phyloP scores from a whole-genome alignment of 2,329 filamentous ascomycete species.

The Colletotrichum falcatum region DNA sequence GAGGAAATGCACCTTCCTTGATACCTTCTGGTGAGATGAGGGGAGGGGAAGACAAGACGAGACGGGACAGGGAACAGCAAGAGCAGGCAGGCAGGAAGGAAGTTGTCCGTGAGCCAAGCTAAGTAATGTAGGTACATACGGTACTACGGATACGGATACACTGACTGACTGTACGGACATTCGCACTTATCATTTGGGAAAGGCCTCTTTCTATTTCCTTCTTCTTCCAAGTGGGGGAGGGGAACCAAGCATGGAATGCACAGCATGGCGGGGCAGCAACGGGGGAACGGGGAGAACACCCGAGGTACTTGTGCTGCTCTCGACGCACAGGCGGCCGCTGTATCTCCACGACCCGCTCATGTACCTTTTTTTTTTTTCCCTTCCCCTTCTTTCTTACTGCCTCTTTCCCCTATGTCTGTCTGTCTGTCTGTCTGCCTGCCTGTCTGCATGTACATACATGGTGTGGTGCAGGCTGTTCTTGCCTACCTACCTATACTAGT shows the following conservation, averaged over 20 bases:
- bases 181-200: background rate
- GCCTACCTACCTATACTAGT: background rate
- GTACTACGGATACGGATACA: no score
- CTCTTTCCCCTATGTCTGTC: background rate
- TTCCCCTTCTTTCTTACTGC: no score
- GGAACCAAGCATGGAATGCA: background rate
- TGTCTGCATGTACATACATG: background rate
- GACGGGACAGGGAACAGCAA: background rate
- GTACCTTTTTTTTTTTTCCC: constrained; percentile 9
- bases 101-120: background rate
- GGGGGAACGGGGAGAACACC: background rate
- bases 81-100: background rate
- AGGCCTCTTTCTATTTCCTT: background rate
- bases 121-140: no score
- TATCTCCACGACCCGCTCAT: constrained; percentile 14
- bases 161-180: no score
- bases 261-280: background rate
- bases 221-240: background rate
- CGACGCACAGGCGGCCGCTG: constrained; percentile 38
- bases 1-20: background rate
- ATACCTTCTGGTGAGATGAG: background rate
- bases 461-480: background rate
- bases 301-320: constrained; percentile 26
- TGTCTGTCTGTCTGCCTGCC: background rate
- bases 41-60: background rate